A percentile compares a stretch with the other conserved stretches of the same genome.
Conservation (phyloP, 306 rosid species). For the Erythrophleum fordii region DNA sequence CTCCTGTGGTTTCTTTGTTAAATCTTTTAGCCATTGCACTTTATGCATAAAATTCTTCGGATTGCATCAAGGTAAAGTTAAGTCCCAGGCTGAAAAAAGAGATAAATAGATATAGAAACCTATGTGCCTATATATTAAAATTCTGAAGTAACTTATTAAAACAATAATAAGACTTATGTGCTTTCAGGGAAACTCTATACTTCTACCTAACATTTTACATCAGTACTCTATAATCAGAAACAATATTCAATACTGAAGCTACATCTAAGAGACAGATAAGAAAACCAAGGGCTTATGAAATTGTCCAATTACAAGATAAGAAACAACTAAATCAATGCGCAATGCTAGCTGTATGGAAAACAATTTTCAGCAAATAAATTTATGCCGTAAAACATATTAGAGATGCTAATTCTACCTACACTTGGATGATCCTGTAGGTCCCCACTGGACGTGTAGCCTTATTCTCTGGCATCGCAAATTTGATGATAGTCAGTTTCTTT, state of each 20-base stretch:
- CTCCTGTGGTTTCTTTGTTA: constrained; percentile 11
- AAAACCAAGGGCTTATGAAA: neutral
- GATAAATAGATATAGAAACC: neutral
- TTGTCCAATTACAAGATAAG: constrained; percentile 29
- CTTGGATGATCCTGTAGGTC: constrained; percentile 48
- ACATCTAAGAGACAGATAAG: neutral
- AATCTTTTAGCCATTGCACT: constrained; percentile 16
- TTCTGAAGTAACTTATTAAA: neutral
- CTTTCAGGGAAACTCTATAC: neutral
- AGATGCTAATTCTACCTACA: constrained; percentile 52
- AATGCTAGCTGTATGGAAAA: constrained; percentile 8
- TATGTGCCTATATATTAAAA: neutral
- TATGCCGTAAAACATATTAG: constrained; percentile 31
- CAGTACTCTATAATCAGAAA: neutral
- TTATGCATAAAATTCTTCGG: neutral
- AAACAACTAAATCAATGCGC: constrained; percentile 17
- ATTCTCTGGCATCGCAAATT: constrained; percentile 53
- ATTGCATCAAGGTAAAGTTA: constrained; percentile 2
- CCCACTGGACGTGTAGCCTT: constrained; percentile 48
- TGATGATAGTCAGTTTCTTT: constrained; percentile 42
- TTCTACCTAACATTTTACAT: neutral
- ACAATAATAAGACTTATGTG: neutral
- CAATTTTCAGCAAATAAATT: constrained; percentile 28
- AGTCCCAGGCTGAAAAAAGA: neutral
- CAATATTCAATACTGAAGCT: neutral